Conservation (phyloP, 1,284 basidiomycete species). For the Exobasidium rhododendri region DNA sequence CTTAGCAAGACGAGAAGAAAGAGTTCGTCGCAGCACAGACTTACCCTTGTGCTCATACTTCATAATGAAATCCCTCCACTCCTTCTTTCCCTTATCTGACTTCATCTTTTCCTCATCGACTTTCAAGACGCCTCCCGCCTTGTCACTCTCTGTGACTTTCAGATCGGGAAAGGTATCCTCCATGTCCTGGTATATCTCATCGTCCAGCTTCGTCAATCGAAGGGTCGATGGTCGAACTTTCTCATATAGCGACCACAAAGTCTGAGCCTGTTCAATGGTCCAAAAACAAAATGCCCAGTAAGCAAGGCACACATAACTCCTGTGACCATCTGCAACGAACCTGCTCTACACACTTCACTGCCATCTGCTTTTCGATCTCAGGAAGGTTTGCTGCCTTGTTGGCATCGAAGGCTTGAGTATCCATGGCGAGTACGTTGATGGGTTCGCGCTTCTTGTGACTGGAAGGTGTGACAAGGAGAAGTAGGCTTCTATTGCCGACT, state of each 20-base stretch:
- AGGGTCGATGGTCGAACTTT: slow-evolving; percentile 74
- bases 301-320: no score
- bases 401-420: slow-evolving; percentile 44
- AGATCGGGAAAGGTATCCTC: slow-evolving; percentile 76
- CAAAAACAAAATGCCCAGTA: no score
- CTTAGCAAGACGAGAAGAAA: slow-evolving; percentile 28
- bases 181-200: slow-evolving; percentile 70
- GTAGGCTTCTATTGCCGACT: no score
- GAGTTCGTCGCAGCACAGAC: slow-evolving; percentile 50
- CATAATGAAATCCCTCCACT: slow-evolving; percentile 87
- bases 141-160: slow-evolving; percentile 8
- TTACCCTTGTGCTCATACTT: slow-evolving; percentile 63
- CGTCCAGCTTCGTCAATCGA: slow-evolving; percentile 67
- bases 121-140: slow-evolving; percentile 12
- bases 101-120: slow-evolving; percentile 96
- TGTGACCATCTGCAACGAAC: neutral
- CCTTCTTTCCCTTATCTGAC: slow-evolving; percentile 79
- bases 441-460: no score
- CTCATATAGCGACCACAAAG: slow-evolving; percentile 91
- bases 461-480: no score
- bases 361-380: slow-evolving; percentile 94
- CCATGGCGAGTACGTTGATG: slow-evolving; percentile 27
- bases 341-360: slow-evolving; percentile 76
- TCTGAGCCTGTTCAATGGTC: slow-evolving; percentile 62
- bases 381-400: slow-evolving; percentile 70